Evolutionary conservation across 805 yeast genomes (phyloP), one percentile per base, ranked within the genome.

Genomic region (Spathaspora sp.): DNA sequence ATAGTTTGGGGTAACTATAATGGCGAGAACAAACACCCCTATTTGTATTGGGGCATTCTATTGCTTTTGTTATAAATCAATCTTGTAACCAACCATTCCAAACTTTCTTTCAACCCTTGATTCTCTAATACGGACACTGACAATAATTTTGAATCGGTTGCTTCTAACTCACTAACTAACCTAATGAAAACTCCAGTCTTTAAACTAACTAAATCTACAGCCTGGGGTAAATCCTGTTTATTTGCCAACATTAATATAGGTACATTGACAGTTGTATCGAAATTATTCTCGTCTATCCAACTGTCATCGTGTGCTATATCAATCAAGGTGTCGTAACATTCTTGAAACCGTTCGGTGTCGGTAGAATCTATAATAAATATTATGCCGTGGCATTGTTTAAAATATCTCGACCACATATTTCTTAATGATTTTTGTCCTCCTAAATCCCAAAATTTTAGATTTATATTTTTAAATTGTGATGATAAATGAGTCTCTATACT

Each of bases 191-290:
- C 93, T 72, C 78, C 94, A 81, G 75, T 93, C 85, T 63, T 94
- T 79, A 68, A 87, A 87, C 71, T 57, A 42, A 73, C 77, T 57
- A 74, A 64, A 52, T 74, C 78, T 23, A 72, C 75, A 31, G 78
- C 78, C 52, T 72, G 74, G 31, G 79, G 78, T 53, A 74, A 65
- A 59, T 94, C 98, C 71, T 92, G 97, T 66, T 94, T 94, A 67
- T 94, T 93, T 7, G 97, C 98, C 62, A 93, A 76, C 97, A 93
- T 93, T 52, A 93, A 75, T 9, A 93, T 83, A 1, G 98, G 99
- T 16, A 91, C 86, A 29, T 96, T 75, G 51, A 70, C 91, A 28
- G 58, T 55, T 11, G 40, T 51, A 40, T 59, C 58, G 17, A 11
- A 17, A 23, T 39, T 58, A 43, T 55, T 53, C 11, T 50, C 50